Evolutionary conservation across 371 early-diverging fungal species (phyloP), one percentile per base, ranked within the genome.

Genomic region (Cokeromyces recurvatus): DNA sequence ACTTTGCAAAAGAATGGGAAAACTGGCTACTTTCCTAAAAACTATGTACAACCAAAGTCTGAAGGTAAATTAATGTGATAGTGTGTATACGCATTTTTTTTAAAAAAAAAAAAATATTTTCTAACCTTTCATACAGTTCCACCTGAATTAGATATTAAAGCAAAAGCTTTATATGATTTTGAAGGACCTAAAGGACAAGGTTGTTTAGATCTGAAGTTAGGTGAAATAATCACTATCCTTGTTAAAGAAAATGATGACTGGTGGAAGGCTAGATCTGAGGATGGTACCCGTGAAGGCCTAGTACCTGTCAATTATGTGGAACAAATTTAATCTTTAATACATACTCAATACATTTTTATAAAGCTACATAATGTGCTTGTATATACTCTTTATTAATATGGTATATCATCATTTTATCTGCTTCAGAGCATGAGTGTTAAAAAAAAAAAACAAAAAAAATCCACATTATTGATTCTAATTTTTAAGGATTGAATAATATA

Each of bases 161-260:
- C 56, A 20, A 59, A 56, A n/a, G 62, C 62, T 10, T 42, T 71
- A 3, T 67, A 67, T 36, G 67, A 67, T 40, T 71, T 53, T 51
- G 65, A 64, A 20, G 67, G 67, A 3, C 62, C 65, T 16, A 53
- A 43, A 34, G 62, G 49, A 31, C 64, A 67, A 39, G 68, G 57
- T 4, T 64, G 64, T 29, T 49, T 71, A 20, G 50, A 47, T 29
- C 54, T 71, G 31, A 46, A 59, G 15, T 57, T 59, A 4, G 71
- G 65, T 6, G 57, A 52, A 1, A 40, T 43, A 3, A 16, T 71
- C 15, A 59, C 52, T 15, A 44, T 71, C 29, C 22, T 87, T 41
- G 84, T 85, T 23, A 81, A 79, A 60, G 77, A 77, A 61, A 87
- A 87, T 72, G 78, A 79, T 32, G 89, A 87, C 38, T 91, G 91